Percentiles rank a stretch among this genome's conserved stretches.
Evolutionary conservation across 352 stramenopile genomes (phyloP).

Genomic region (Globisporangium takayamanum): DNA sequence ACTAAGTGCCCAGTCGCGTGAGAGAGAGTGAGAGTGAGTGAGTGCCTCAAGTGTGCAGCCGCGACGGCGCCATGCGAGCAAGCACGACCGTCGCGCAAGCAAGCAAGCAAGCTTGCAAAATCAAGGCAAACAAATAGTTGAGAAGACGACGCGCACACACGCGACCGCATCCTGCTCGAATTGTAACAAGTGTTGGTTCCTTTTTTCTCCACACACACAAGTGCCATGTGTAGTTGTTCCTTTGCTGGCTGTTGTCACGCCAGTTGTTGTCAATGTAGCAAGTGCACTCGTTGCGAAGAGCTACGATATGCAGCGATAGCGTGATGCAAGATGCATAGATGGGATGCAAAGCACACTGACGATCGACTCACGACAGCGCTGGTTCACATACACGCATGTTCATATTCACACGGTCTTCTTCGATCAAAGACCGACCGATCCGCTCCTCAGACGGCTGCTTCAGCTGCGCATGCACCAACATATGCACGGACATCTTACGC

Average conservation of each 20-base stretch:
- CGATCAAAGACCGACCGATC: neutral
- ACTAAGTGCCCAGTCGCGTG: constrained; percentile 15
- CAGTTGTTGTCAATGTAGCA: too few relatives aligned
- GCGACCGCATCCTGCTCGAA: neutral
- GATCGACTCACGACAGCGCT: too few relatives aligned
- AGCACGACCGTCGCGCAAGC: neutral
- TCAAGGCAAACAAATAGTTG: neutral
- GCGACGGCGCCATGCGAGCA: neutral
- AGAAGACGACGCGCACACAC: neutral
- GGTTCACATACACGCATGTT: neutral
- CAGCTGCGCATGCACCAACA: too few relatives aligned
- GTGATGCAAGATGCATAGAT: too few relatives aligned
- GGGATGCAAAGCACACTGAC: too few relatives aligned
- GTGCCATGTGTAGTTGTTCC: too few relatives aligned
- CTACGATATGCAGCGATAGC: too few relatives aligned
- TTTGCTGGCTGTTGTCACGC: neutral
- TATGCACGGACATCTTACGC: too few relatives aligned
- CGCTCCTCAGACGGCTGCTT: too few relatives aligned
- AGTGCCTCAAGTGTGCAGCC: neutral
- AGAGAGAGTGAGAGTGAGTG: too few relatives aligned
- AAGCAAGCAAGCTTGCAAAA: neutral
- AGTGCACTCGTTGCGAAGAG: too few relatives aligned
- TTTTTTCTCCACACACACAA: neutral
- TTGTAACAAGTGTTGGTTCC: neutral
- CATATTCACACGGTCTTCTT: constrained; percentile 3